phyloP scores from a whole-genome alignment of 106 monocot genomes.

The Phalaenopsis aphrodite region DNA sequence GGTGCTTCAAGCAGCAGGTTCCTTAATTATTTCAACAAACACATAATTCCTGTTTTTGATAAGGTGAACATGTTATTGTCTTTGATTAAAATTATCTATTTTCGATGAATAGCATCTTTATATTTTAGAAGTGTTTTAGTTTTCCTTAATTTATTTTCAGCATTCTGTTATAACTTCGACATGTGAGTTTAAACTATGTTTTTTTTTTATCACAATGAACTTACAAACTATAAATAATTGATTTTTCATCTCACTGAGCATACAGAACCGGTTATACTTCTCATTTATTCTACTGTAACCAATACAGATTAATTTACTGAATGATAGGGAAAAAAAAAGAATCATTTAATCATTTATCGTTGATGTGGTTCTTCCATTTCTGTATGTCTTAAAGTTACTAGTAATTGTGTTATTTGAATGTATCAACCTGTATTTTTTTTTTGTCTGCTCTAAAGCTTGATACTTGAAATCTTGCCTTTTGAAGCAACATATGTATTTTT shows the following conservation, averaged over 20 bases:
- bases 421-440: not conserved
- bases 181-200: not conserved
- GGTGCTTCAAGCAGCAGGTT: constrained; percentile 94
- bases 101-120: not conserved
- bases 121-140: not conserved
- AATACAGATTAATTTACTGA: not conserved
- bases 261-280: not conserved
- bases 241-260: not conserved
- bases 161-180: not conserved
- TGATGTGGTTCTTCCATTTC: not conserved
- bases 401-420: not conserved
- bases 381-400: not conserved
- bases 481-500: not conserved
- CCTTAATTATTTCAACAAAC: constrained; percentile 74
- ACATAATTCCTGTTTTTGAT: constrained; percentile 93
- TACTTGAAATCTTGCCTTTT: not conserved
- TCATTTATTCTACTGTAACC: not conserved
- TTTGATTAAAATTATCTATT: not conserved
- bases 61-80: constrained; percentile 39
- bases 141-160: not conserved
- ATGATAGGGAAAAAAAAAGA: not conserved
- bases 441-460: not conserved
- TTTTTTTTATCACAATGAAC: not conserved
- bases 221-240: not conserved
- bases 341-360: not conserved